phyloP scores from a whole-genome alignment of 805 yeast genomes.

The Suhomyces sp. region DNA sequence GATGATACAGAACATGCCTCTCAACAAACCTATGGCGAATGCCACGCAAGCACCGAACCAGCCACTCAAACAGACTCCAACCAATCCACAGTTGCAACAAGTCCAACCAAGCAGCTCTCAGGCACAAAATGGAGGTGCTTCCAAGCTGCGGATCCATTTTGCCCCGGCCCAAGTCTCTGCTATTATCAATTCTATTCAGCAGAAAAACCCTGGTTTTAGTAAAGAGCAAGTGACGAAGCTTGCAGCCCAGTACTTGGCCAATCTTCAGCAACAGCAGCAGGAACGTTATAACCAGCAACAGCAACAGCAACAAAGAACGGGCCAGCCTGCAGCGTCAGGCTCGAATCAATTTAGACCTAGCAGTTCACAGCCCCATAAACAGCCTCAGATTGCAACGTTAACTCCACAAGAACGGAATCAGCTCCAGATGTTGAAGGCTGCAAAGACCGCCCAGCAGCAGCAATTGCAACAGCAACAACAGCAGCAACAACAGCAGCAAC shows the following conservation, averaged over 20 bases:
- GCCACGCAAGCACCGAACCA: not conserved
- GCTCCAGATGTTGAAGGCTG: constrained; percentile 39
- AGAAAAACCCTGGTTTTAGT: constrained; percentile 60
- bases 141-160: constrained; percentile 40
- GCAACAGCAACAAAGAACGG: constrained; percentile 3
- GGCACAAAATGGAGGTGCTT: not conserved
- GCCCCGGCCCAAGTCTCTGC: constrained; percentile 66
- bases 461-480: constrained; percentile 20
- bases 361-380: constrained; percentile 13
- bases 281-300: constrained; percentile 21
- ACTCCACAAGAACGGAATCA: constrained; percentile 44
- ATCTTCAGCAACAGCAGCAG: constrained; percentile 52
- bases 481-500: constrained; percentile 18
- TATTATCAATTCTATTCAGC: constrained; percentile 59
- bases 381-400: constrained; percentile 33
- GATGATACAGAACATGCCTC: constrained; percentile 2
- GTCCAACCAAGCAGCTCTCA: not conserved
- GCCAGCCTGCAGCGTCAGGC: constrained; percentile 12
- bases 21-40: constrained; percentile 1
- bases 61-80: not conserved
- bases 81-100: not conserved
- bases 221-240: constrained; percentile 64
- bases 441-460: constrained; percentile 29
- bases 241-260: constrained; percentile 63
- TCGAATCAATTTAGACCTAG: constrained; percentile 1